Evolutionary conservation across 202 grass and related monocot genomes (phyloP), one percentile per base, ranked within the genome.

Genomic region (Panicum virgatum): DNA sequence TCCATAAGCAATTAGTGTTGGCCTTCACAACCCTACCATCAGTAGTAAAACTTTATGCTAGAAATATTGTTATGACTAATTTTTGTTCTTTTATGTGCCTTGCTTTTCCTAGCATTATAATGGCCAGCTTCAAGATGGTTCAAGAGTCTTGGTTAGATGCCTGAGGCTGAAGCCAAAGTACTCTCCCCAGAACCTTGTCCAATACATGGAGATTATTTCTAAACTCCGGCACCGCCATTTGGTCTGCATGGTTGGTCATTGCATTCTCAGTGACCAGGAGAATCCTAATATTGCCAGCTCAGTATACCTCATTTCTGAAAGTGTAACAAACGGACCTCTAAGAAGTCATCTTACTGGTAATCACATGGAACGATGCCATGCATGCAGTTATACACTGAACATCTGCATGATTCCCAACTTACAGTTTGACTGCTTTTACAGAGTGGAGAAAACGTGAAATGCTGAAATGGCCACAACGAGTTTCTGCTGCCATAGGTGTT

Each of bases 401-500:
- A 68, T 32, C 15, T 40, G 0, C 15, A 69, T 57, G n/a, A 73
- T 12, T 69, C n/a, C 44, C 9, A 83, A 19, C 76, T 80, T 69
- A 75, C 8, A 0, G 19, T 46, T 82, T 27, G 27, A 45, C 42
- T 23, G 46, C 29, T 40, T 82, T 75, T 66, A 40, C 79, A 98
- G 96, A 98, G 62, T 98, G 96, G 96, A 88, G 92, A 78, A 95
- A 95, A 42, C 91, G 92, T 3, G 90, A 95, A 76, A 93, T 98
- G 96, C 84, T 98, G 64, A 98, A 98, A 88, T 98, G 96, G 96
- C 96, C 96, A 9, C 92, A 96, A 50, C 90, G 92, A 66, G 91
- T 92, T 47, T 67, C 77, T 54, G 87, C 92, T 81, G 74, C 87
- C 13, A 90, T 90, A 73, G 92, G 92, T 64, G 66, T 96, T 36